Percentiles rank a stretch among this genome's conserved stretches.
Evolutionary conservation across 495 filamentous ascomycete species (phyloP).

Genomic region (Aspergillus campestris): DNA sequence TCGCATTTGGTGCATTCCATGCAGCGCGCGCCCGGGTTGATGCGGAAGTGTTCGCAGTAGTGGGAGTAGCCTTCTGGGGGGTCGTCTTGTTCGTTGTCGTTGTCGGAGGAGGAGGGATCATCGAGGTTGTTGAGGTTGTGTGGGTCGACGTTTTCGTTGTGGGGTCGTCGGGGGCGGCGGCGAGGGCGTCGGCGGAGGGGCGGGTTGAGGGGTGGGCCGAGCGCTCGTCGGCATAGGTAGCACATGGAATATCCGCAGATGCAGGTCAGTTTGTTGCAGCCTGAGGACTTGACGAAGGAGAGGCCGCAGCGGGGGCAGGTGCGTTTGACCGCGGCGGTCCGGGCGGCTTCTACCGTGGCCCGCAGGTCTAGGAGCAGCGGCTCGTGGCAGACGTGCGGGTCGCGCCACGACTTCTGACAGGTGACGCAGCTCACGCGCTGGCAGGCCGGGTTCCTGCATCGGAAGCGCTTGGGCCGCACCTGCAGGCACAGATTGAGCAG

Average conservation of each 20-base stretch:
- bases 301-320: constrained; percentile 86
- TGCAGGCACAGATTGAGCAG: constrained; percentile 55
- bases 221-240: constrained; percentile 66
- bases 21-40: constrained; percentile 59
- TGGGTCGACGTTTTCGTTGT: constrained; percentile 14
- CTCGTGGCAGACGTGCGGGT: constrained; percentile 60
- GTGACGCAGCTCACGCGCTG: constrained; percentile 63
- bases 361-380: constrained; percentile 62
- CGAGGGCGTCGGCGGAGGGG: constrained; percentile 2
- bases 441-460: constrained; percentile 61
- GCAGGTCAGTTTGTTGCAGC: constrained; percentile 97
- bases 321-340: constrained; percentile 88
- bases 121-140: constrained; percentile 8
- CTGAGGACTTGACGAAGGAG: constrained; percentile 82
- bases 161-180: not conserved
- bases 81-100: constrained; percentile 10
- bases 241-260: constrained; percentile 98
- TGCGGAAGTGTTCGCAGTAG: constrained; percentile 93
- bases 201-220: constrained; percentile 22
- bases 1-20: constrained; percentile 79
- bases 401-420: constrained; percentile 57
- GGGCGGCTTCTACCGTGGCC: constrained; percentile 80
- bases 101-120: constrained; percentile 2
- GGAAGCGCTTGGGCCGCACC: constrained; percentile 60
- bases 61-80: constrained; percentile 68